These are phyloP conservation scores for Eutrema yunnanense DNA, from an alignment of 345 rosid species.

Conservation along the genomic window DNA sequence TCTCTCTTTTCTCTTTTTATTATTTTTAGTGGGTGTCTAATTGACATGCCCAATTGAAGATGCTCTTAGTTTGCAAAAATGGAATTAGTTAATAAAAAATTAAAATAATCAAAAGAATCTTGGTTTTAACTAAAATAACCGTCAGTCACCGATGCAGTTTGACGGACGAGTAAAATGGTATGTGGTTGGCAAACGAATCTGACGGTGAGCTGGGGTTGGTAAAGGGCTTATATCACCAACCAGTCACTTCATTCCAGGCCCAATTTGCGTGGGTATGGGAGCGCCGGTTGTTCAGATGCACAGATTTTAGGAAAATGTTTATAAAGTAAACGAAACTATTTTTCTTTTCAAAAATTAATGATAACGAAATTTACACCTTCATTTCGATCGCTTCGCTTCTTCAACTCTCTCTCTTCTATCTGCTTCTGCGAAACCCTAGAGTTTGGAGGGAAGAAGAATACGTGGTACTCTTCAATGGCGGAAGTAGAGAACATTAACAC, in stretches of 20 bases:
- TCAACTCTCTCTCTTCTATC: conserved; percentile 9
- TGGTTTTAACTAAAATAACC: background rate
- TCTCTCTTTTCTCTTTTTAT: too few relatives aligned
- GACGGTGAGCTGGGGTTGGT: background rate
- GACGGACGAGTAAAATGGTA: conserved; percentile 6
- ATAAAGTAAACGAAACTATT: background rate
- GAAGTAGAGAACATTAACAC: conserved; percentile 25
- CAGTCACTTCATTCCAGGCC: conserved; percentile 17
- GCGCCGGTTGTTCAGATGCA: conserved; percentile 19
- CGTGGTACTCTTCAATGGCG: conserved; percentile 38
- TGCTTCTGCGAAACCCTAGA: conserved; percentile 14
- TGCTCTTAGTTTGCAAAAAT: background rate
- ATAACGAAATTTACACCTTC: conserved; percentile 14
- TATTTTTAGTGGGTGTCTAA: too few relatives aligned
- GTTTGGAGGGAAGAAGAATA: background rate
- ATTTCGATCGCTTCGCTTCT: conserved; percentile 19
- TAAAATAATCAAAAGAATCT: background rate
- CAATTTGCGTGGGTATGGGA: conserved; percentile 20
- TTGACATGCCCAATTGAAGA: too few relatives aligned
- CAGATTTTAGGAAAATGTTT: background rate
- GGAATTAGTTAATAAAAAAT: background rate
- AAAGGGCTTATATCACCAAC: conserved; percentile 6
- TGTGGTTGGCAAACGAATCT: background rate
- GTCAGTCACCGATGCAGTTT: background rate
- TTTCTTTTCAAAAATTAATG: background rate